Conservation (phyloP, 495 filamentous ascomycete species). For the Letharia lupina region DNA sequence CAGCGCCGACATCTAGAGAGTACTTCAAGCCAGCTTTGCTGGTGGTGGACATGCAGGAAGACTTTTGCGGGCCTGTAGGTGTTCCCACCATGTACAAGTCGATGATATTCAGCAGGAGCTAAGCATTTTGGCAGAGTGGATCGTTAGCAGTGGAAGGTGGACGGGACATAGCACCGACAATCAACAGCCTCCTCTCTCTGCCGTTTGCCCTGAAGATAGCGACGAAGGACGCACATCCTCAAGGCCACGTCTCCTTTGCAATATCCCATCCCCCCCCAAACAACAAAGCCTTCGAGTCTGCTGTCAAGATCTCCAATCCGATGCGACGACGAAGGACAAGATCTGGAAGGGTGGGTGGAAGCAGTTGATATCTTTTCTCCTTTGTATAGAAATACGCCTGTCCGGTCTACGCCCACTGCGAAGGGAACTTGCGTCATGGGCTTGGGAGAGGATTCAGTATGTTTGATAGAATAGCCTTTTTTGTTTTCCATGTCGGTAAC, state of each 20-base stretch:
- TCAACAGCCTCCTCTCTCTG: slow-evolving; percentile 68
- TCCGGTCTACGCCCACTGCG: too few relatives aligned
- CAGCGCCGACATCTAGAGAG: neutral
- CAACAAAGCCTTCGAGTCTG: slow-evolving; percentile 63
- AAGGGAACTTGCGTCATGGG: too few relatives aligned
- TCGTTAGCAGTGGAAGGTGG: slow-evolving; percentile 69
- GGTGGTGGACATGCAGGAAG: slow-evolving; percentile 87
- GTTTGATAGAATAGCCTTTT: too few relatives aligned
- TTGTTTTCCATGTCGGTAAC: too few relatives aligned
- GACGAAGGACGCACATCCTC: slow-evolving; percentile 85
- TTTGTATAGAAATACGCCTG: too few relatives aligned
- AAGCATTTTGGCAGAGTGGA: slow-evolving; percentile 50
- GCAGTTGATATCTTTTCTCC: too few relatives aligned
- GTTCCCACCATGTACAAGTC: neutral
- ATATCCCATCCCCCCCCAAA: slow-evolving; percentile 59
- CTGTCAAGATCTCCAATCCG: slow-evolving; percentile 59
- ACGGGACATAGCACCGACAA: slow-evolving; percentile 54
- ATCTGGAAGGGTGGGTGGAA: too few relatives aligned
- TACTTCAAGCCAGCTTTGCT: slow-evolving; percentile 53
- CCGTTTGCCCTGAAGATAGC: slow-evolving; percentile 69
- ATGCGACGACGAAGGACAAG: too few relatives aligned
- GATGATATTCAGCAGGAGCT: slow-evolving; percentile 7
- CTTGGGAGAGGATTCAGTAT: too few relatives aligned
- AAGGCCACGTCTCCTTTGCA: slow-evolving; percentile 82
- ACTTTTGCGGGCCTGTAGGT: slow-evolving; percentile 87